Percentiles rank a stretch among this genome's conserved stretches.
These are phyloP conservation scores for Prosopis cineraria DNA, from an alignment of 306 rosid species.

Conservation along the genomic window DNA sequence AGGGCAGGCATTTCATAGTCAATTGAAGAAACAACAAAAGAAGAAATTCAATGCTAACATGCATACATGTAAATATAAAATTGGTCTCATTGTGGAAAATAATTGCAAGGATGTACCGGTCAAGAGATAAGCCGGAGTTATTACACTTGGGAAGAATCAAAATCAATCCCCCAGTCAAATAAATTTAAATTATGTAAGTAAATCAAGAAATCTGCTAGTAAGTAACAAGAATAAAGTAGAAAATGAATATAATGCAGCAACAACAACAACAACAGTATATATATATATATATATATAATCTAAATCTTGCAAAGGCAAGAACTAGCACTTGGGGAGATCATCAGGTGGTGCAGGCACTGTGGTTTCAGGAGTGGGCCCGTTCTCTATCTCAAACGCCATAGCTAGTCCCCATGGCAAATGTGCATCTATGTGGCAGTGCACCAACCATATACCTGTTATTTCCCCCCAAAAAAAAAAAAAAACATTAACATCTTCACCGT, in stretches of 20 bases:
- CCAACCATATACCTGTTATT: conserved; percentile 53
- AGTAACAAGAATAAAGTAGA: neutral
- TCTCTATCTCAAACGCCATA: conserved; percentile 31
- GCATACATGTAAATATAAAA: neutral
- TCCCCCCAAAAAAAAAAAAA: too few species aligned
- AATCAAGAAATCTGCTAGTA: too few species aligned
- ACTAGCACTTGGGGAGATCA: conserved; percentile 48
- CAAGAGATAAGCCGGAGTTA: neutral
- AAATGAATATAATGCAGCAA: too few species aligned
- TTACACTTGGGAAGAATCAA: neutral
- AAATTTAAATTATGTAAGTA: neutral
- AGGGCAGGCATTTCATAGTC: neutral
- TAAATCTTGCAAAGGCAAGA: too few species aligned
- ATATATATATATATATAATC: too few species aligned
- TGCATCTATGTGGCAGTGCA: conserved; percentile 51
- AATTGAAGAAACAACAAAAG: neutral
- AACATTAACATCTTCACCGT: too few species aligned
- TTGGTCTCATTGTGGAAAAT: neutral
- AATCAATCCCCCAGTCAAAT: neutral
- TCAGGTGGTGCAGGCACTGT: conserved; percentile 48
- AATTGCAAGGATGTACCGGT: neutral
- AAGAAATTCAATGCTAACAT: neutral
- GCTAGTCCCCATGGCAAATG: conserved; percentile 52
- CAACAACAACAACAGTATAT: too few species aligned
- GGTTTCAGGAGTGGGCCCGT: neutral